Evolutionary conservation across 345 rosid species (phyloP).

Genomic region (Alliaria petiolata): DNA sequence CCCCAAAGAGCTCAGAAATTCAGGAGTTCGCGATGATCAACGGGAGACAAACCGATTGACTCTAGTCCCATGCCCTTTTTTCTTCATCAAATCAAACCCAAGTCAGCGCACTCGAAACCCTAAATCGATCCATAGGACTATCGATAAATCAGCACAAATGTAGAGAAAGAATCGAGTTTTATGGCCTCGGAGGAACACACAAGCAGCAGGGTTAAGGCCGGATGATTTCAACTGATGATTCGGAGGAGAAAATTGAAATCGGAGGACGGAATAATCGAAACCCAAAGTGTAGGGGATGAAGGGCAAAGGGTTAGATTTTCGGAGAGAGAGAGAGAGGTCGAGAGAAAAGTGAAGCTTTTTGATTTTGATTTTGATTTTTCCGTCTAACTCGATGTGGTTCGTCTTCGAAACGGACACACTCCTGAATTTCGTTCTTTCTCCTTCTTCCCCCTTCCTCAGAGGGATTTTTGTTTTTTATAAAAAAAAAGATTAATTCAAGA

Average conservation of each 20-base stretch:
- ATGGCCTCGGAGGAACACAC: not conserved
- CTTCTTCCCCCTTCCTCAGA: too few species aligned
- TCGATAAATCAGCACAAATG: constrained; percentile 26
- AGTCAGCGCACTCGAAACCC: constrained; percentile 37
- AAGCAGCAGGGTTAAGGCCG: not conserved
- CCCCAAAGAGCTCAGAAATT: constrained; percentile 18
- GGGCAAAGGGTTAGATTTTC: not conserved
- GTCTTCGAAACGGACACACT: not conserved
- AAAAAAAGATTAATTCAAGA: too few species aligned
- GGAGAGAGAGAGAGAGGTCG: not conserved
- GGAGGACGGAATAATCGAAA: not conserved
- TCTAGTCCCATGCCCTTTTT: constrained; percentile 64
- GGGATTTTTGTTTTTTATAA: too few species aligned
- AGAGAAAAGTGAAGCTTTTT: constrained; percentile 15
- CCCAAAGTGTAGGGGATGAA: constrained; percentile 8
- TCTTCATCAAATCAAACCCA: constrained; percentile 46
- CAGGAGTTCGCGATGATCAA: constrained; percentile 21
- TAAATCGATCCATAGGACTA: constrained; percentile 38
- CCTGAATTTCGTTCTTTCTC: not conserved
- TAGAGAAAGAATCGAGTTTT: not conserved
- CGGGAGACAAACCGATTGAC: constrained; percentile 53
- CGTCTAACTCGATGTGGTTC: not conserved
- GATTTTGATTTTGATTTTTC: not conserved
- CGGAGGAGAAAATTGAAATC: constrained; percentile 14
- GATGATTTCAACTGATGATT: constrained; percentile 13